Base-by-base conservation (phyloP, 768 basidiomycete species). In the Boletus eberwhitei region DNA sequence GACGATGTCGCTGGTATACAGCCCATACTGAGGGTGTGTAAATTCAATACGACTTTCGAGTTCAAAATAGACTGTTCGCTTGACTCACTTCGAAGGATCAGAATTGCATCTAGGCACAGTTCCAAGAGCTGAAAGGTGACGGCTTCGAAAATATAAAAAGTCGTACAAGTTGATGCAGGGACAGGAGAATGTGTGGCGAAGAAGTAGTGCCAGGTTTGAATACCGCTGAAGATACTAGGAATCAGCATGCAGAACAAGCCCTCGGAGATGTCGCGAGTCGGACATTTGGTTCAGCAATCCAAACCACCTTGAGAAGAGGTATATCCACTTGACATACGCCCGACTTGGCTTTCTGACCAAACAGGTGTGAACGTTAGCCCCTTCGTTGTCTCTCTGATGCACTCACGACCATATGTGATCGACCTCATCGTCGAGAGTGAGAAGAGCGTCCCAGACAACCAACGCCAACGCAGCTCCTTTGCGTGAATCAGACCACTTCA, bases 361-460 rank as follows among this genome's bases (percentile, higher is more conserved):
- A 17, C 1, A 7, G 2, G 9, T 12, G 17, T 55, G n/a, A 32
- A 13, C 17, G 31, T 31, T 22, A 34, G 12, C 8, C 11, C 26
- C 5, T 32, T 26, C 3, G 0, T 31, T 12, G n/a, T 38, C 34
- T 26, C 26, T 29, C 1, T 29, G 14, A 50, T 17, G 37, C n/a
- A 66, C 64, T 63, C 47, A 65, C 64, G 37, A 38, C 64, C 64
- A 65, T 42, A 65, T 65, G 38, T 48, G 44, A 47, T 43, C 17
- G 11, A 66, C 49, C 17, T 64, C 64, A 6, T 58, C 39, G 3
- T 43, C 61, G 5, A 66, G 38, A 31, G 55, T 60, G 41, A 65
- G 54, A 34, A 66, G 11, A 9, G 52, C 14, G 4, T 65, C 56
- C 64, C 64, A 65, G 3, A 42, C 17, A 32, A 60, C 26, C 29